Evolutionary conservation across 345 rosid genomes (phyloP).

Genomic region (Moricandia arvensis): DNA sequence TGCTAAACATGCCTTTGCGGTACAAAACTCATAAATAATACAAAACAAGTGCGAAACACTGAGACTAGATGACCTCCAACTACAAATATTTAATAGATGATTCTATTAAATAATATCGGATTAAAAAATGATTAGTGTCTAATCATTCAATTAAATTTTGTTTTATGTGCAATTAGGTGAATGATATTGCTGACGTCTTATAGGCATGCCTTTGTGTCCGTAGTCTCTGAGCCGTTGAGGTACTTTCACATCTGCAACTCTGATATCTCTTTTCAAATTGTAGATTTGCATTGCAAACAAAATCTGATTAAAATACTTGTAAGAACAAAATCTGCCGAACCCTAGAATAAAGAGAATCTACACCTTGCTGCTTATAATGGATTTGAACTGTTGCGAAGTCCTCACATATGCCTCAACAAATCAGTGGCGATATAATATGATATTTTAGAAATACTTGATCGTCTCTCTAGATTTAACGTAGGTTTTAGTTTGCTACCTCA

Average conservation of each 20-base stretch:
- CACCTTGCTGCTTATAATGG: neutral
- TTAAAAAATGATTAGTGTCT: too few relatives aligned
- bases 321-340: neutral
- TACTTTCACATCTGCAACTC: conserved; percentile 9
- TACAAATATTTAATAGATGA: neutral
- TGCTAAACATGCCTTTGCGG: neutral
- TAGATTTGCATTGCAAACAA: conserved; percentile 20
- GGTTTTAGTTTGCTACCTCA: neutral
- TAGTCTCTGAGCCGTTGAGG: conserved; percentile 17
- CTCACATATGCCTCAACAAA: neutral
- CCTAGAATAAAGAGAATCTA: conserved; percentile 11
- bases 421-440: neutral
- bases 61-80: neutral
- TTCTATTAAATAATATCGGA: too few relatives aligned
- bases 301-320: conserved; percentile 1
- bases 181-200: conserved; percentile 27
- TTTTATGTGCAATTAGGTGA: conserved; percentile 11
- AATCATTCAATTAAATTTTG: neutral
- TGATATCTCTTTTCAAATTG: neutral
- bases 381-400: neutral
- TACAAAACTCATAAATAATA: neutral
- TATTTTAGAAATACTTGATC: neutral
- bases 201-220: conserved; percentile 11
- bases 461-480: neutral
- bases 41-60: neutral